Base-by-base conservation (phyloP, 2,329 filamentous ascomycete genomes). In the Apiospora pterosperma region DNA sequence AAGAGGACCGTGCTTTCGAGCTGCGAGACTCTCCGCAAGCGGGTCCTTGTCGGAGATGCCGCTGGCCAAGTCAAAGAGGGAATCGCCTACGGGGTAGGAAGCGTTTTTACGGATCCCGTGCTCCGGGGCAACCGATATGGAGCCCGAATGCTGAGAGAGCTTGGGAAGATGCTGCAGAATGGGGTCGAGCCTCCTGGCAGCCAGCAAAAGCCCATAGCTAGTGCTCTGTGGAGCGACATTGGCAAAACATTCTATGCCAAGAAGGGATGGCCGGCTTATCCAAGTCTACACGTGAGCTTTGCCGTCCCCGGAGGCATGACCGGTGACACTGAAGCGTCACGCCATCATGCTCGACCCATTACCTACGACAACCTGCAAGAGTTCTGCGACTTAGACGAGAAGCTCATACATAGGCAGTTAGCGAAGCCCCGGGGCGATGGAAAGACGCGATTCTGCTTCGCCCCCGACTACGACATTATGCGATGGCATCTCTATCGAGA, bases 221-320 rank as follows among this genome's bases (percentile, higher is more conserved):
- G 92, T 0, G 85, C 96, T 8, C 82, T 97, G 10, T 97, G 89
- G 77, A 97, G 93, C 10, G 92, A 96, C 72, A 93, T 96, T 68
- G 92, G 94, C 23, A 91, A 92, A 81, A 80, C 81, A 42, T 97
- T 93, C 77, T 97, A 97, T 78, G 86, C 90, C 4, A 83, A 82
- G 36, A 83, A 88, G 68, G 93, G 93, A 58, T 97, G 94, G 94
- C 83, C 87, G 60, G 84, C 88, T 0, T 94, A 90, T 71, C 82
- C 85, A 23, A 95, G 92, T 65, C 82, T 85, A 1, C 93, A 97
- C 75, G 82, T 96, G 52, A 82, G 85, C 36, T 85, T 96, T 64
- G 78, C 81, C 14, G 80, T 85, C 1, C 65, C 71, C 10, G 23
- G 74, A 1, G 48, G 28, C 16, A 19, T 34, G 12, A 42, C 66